Base-by-base conservation (phyloP, 352 stramenopile species). In the Phytophthora ramorum region DNA sequence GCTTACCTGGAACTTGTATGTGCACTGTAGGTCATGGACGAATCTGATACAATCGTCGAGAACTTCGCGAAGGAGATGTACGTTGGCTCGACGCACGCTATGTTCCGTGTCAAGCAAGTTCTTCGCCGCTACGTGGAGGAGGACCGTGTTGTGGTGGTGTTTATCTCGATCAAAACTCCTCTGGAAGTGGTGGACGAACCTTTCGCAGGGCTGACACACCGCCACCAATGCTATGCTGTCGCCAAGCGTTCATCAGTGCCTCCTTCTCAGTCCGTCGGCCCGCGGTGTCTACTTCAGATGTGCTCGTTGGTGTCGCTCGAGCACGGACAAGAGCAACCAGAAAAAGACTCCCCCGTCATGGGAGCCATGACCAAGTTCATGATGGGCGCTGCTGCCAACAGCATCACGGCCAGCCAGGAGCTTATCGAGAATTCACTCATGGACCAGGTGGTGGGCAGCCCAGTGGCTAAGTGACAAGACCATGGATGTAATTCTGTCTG, bases 241-340 rank as follows among this genome's bases (percentile, higher is more conserved):
- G 65, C 48, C 44, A 78, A 70, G 54, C 66, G 63, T 13, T 67
- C 66, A 17, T 67, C 62, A 0, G 53, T 67, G 0, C 45, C 62
- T 28, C 22, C 47, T 7, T 71, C 65, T 49, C 53, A 72, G 40
- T 67, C 73, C 16, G 28, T 63, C 45, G 69, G 71, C 35, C 37
- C 53, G 7, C 68, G 67, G 34, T 74, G 76, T 35, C 60, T 90
- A 38, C 69, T 92, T 20, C 80, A 89, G 58, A 81, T 73, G 55
- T 85, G 77, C 49, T 72, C 74, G 17, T 49, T 78, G 12, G 66
- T 75, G 44, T 75, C 66, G 12, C 66, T 75, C 9, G 66, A 75
- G 40, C 65, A 73, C 14, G 66, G 66, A 20, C 61, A 70, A 52
- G 60, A 75, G 9, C 55, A 60, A 14, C 61, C 55, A 12, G 66